Base-by-base conservation (phyloP, 805 yeast genomes). In the Candida nitratophila region DNA sequence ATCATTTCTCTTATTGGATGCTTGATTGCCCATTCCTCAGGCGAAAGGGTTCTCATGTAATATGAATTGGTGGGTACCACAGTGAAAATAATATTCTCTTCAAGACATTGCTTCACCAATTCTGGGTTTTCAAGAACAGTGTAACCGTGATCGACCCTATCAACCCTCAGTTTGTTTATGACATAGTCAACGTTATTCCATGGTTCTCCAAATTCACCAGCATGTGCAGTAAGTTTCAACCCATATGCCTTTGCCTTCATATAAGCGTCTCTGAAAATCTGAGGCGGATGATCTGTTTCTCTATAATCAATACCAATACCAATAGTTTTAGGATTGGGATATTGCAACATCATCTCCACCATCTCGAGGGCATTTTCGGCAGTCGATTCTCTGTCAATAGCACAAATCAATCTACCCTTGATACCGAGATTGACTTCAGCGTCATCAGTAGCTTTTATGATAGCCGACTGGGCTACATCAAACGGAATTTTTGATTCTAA, bases 41-140 rank as follows among this genome's bases (percentile, higher is more conserved):
- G 57, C 15, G 49, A 45, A 11, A 58, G 47, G 9, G 55, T 52
- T 36, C 64, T 47, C 38, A 60, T 39, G 37, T 59, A 60, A 47
- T 60, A 60, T n/a, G 64, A 58, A 44, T 60, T 59, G 3, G 63
- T 56, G 15, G 63, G 64, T 31, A 60, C 64, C 21, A 60, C 65
- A 4, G 61, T 58, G 44, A 59, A 54, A 1, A 57, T 44, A 6
- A 48, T 47, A 17, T 49, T 40, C 17, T 53, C 52, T 3, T 43
- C 21, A n/a, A 51, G 29, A 35, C 57, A 55, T 37, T 60, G 59
- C 15, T 56, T 38, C 12, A 57, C 50, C 21, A 60, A 44, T 5
- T 47, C 48, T 8, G 45, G 48, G 38, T 59, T 58, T 40, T 60
- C 62, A 14, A 60, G 44, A 11, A 60, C 50, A 6, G 65, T 59